Evolutionary conservation across 2,329 filamentous ascomycete genomes (phyloP).

Genomic region (Fusarium udum): DNA sequence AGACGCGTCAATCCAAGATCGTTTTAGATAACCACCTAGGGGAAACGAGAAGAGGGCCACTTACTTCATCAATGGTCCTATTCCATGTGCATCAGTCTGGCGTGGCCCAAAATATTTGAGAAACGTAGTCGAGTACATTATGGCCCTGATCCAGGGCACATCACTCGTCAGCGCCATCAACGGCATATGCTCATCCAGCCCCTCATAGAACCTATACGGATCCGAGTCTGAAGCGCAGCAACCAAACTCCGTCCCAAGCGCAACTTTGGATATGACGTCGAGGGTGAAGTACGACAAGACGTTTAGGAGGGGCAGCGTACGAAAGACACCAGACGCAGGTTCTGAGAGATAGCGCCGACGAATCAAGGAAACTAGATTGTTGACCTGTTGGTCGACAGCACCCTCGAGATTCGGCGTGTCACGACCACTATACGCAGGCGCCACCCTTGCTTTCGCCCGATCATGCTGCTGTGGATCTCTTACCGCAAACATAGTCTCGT

Average conservation of each 20-base stretch:
- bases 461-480: background rate
- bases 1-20: rapidly evolving
- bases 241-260: background rate
- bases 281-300: background rate
- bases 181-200: background rate
- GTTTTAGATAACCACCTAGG: too few species aligned
- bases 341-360: background rate
- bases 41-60: too few species aligned
- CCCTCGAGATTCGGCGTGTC: background rate
- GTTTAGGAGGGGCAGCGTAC: background rate
- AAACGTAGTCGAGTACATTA: background rate
- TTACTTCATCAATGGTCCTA: constrained; percentile 1
- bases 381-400: background rate
- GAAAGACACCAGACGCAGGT: background rate
- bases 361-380: background rate
- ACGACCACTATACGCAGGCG: background rate
- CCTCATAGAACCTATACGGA: background rate
- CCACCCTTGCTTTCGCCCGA: background rate
- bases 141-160: background rate
- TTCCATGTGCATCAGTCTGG: background rate
- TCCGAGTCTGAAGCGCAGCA: constrained; percentile 6
- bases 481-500: background rate
- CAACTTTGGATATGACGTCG: background rate
- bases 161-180: background rate
- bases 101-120: background rate